phyloP scores from a whole-genome alignment of 345 rosid species.

The Murraya koenigii region DNA sequence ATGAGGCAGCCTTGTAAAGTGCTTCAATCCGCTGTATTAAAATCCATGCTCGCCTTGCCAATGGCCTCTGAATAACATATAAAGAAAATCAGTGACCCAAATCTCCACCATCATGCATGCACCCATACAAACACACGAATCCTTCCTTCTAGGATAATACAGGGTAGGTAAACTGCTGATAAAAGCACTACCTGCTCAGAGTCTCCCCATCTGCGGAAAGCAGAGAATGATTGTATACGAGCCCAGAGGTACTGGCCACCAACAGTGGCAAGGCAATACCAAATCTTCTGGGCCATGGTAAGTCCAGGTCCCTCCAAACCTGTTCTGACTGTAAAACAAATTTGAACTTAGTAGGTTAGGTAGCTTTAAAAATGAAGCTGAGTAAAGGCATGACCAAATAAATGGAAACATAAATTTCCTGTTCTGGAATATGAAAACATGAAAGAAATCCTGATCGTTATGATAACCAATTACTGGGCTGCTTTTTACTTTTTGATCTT shows the following conservation, averaged over 20 bases:
- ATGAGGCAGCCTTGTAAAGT: conserved; percentile 86
- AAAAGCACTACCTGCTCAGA: conserved; percentile 65
- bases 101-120: not conserved
- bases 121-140: not conserved
- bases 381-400: not conserved
- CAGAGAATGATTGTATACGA: conserved; percentile 87
- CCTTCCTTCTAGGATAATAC: not conserved
- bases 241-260: conserved; percentile 97
- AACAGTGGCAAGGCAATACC: conserved; percentile 87
- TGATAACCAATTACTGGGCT: not conserved
- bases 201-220: conserved; percentile 97
- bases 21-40: conserved; percentile 77
- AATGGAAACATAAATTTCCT: not conserved
- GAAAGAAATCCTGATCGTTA: not conserved
- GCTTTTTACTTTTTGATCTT: not conserved
- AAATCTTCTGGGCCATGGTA: conserved; percentile 77
- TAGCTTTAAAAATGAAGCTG: not conserved
- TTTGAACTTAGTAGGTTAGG: not conserved
- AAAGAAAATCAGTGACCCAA: conserved; percentile 1
- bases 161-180: too few relatives aligned
- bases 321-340: conserved; percentile 58
- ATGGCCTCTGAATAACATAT: conserved; percentile 59
- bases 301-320: conserved; percentile 97
- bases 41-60: conserved; percentile 79
- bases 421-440: not conserved